Evolutionary conservation across 345 rosid species (phyloP).

Genomic region (Syzygium aromaticum): DNA sequence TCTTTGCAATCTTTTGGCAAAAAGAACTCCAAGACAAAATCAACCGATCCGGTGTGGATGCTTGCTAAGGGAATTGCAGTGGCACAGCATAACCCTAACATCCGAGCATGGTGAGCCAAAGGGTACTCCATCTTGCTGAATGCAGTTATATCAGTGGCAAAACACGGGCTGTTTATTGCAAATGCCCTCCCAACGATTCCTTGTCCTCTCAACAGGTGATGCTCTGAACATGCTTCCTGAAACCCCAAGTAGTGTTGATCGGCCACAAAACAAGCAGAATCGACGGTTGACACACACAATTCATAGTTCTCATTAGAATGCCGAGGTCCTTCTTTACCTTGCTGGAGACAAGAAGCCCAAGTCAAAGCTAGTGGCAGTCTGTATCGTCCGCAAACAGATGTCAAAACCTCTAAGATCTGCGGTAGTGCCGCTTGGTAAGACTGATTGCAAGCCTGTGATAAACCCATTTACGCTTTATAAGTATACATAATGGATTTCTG

Average conservation of each 20-base stretch:
- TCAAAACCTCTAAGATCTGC: constrained; percentile 43
- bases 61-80: constrained; percentile 65
- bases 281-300: constrained; percentile 51
- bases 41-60: constrained; percentile 31
- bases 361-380: constrained; percentile 71
- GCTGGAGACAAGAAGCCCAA: constrained; percentile 66
- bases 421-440: constrained; percentile 42
- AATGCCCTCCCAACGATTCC: constrained; percentile 88
- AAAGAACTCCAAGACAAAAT: constrained; percentile 78
- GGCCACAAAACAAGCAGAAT: constrained; percentile 55
- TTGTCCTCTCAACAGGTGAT: constrained; percentile 60
- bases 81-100: constrained; percentile 63
- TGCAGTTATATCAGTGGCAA: constrained; percentile 50
- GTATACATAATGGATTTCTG: background rate
- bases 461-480: constrained; percentile 10
- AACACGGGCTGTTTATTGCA: constrained; percentile 41
- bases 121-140: constrained; percentile 70
- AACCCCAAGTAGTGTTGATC: constrained; percentile 32
- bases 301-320: constrained; percentile 57
- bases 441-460: constrained; percentile 44
- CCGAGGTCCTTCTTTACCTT: constrained; percentile 57
- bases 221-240: constrained; percentile 77
- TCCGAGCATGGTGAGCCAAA: constrained; percentile 78
- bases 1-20: constrained; percentile 59
- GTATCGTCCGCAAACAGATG: constrained; percentile 48